Conservation (phyloP, 2,329 filamentous ascomycete species). For the Corynespora cassiicola region DNA sequence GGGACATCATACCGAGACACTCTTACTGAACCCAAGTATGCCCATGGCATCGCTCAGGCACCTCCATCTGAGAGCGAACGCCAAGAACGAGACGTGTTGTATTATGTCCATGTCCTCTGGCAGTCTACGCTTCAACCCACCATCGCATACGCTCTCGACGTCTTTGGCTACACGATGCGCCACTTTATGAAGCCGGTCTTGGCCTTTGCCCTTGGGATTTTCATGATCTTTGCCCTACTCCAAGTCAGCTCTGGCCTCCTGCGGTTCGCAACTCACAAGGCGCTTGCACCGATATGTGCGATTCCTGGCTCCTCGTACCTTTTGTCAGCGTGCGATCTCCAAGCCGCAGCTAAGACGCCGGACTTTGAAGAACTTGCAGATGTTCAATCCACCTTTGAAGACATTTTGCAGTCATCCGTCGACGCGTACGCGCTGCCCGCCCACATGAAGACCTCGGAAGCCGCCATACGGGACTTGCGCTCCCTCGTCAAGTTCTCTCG, state of each 20-base stretch:
- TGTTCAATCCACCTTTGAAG: constrained; percentile 77
- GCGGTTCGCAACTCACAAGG: constrained; percentile 68
- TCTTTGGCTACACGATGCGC: constrained; percentile 65
- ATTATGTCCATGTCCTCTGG: constrained; percentile 38
- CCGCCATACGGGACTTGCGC: constrained; percentile 75
- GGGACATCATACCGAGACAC: no score
- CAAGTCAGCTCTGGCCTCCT: constrained; percentile 63
- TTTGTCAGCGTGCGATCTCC: constrained; percentile 74
- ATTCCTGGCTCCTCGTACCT: constrained; percentile 70
- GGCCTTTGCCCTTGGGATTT: constrained; percentile 60
- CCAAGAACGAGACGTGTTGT: constrained; percentile 23
- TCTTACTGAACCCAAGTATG: no score
- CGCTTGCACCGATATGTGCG: constrained; percentile 72
- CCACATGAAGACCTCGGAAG: constrained; percentile 80
- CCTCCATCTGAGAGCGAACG: no score
- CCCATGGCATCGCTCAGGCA: no score
- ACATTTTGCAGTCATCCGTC: constrained; percentile 72
- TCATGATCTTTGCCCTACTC: constrained; percentile 62
- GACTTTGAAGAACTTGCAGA: constrained; percentile 79
- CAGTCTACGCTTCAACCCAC: constrained; percentile 41
- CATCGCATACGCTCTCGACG: constrained; percentile 59
- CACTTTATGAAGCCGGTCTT: constrained; percentile 69
- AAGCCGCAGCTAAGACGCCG: constrained; percentile 18
- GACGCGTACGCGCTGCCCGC: constrained; percentile 72
- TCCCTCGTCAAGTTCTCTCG: constrained; percentile 74